A percentile compares a stretch with the other conserved stretches of the same genome.
These are phyloP conservation scores for Tetracladium maxilliforme DNA, from an alignment of 2,329 filamentous ascomycete species.

Conservation along the genomic window DNA sequence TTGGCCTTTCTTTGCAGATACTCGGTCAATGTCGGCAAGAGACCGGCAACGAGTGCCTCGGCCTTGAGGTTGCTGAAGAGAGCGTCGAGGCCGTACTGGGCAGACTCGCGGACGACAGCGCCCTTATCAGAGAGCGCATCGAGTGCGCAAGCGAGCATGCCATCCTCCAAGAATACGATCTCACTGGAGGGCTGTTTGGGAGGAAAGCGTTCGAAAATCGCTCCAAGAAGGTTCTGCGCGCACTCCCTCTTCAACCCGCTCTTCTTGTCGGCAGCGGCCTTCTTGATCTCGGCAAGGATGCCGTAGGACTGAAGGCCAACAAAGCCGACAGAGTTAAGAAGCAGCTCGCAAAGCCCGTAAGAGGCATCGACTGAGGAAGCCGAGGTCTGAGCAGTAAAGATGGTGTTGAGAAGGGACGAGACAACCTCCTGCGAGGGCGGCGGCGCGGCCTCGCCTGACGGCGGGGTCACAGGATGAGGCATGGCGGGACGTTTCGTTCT, in stretches of 20 bases:
- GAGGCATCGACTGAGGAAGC: conserved; percentile 44
- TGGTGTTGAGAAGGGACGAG: conserved; percentile 44
- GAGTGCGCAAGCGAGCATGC: conserved; percentile 56
- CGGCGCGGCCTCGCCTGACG: too few relatives aligned
- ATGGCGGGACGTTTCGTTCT: too few relatives aligned
- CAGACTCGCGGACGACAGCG: conserved; percentile 73
- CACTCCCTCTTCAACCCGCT: conserved; percentile 72
- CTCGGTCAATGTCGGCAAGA: conserved; percentile 59
- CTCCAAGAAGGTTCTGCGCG: conserved; percentile 87
- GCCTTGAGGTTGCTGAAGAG: conserved; percentile 66
- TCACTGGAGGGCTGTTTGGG: conserved; percentile 65
- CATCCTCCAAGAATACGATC: conserved; percentile 66
- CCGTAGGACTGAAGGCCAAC: conserved; percentile 47
- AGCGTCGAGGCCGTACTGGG: conserved; percentile 86
- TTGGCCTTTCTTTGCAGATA: conserved; percentile 76
- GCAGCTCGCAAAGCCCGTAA: conserved; percentile 47
- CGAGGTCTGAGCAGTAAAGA: conserved; percentile 44
- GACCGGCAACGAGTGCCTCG: conserved; percentile 69
- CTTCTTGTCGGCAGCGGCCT: conserved; percentile 90
- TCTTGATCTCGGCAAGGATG: conserved; percentile 47
- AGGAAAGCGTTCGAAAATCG: conserved; percentile 83
- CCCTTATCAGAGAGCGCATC: conserved; percentile 87
- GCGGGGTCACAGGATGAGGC: too few relatives aligned
- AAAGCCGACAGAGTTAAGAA: conserved; percentile 50
- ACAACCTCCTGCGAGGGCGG: conserved; percentile 54